Percentiles rank a stretch among this genome's conserved stretches.
These are phyloP conservation scores for Pythium myriotylum DNA, from an alignment of 352 stramenopile species.

Conservation along the genomic window DNA sequence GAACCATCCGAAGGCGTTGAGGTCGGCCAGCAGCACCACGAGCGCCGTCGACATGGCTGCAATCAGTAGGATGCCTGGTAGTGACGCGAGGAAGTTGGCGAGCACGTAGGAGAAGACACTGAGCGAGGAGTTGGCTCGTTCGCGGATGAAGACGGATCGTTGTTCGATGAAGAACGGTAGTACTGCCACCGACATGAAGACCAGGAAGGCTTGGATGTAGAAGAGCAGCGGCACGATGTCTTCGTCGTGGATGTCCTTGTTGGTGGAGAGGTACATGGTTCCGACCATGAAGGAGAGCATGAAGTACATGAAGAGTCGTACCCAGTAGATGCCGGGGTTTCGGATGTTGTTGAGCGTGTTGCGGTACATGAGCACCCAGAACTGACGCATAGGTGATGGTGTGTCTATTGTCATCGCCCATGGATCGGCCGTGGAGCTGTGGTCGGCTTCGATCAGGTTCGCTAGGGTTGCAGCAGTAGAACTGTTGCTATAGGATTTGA, in stretches of 20 bases:
- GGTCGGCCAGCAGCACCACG: constrained; percentile 35
- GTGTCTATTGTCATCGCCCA: constrained; percentile 28
- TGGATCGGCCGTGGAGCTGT: background rate
- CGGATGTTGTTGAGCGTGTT: constrained; percentile 64
- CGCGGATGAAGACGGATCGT: constrained; percentile 80
- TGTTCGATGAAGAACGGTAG: constrained; percentile 85
- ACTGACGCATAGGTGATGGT: constrained; percentile 52
- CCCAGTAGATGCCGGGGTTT: constrained; percentile 70
- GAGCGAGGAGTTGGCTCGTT: constrained; percentile 81
- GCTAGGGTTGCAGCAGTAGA: background rate
- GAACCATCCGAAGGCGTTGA: constrained; percentile 41
- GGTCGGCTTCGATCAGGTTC: background rate
- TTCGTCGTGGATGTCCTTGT: constrained; percentile 41
- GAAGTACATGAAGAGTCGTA: constrained; percentile 73
- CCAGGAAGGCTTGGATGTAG: constrained; percentile 87
- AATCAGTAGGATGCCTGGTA: constrained; percentile 62
- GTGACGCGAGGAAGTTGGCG: constrained; percentile 47
- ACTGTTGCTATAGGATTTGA: constrained; percentile 11
- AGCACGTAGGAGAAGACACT: constrained; percentile 61
- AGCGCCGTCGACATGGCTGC: constrained; percentile 42
- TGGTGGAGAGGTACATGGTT: constrained; percentile 70
- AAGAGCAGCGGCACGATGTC: constrained; percentile 71
- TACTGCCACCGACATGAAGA: constrained; percentile 90
- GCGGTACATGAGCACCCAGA: constrained; percentile 54
- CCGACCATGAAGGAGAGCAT: constrained; percentile 70